Evolutionary conservation across 2,329 filamentous ascomycete genomes (phyloP).

Genomic region (Neoarthrinium moseri): DNA sequence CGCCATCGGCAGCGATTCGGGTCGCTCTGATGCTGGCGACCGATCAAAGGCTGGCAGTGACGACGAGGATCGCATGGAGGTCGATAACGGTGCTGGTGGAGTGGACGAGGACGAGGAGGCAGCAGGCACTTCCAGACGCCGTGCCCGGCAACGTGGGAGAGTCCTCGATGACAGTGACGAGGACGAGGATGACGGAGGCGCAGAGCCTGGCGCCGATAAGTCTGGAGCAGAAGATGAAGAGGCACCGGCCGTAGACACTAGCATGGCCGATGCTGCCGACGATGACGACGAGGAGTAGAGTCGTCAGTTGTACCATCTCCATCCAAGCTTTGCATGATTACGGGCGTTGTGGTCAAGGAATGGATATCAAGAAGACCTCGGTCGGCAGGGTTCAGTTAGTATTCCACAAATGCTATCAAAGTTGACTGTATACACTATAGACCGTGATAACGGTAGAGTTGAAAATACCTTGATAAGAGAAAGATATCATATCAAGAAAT

Average conservation of each 20-base stretch:
- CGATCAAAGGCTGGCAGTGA: conserved; percentile 23
- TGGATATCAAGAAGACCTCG: no score
- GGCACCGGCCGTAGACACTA: conserved; percentile 24
- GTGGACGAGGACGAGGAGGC: conserved; percentile 51
- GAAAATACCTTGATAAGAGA: no score
- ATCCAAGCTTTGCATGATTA: no score
- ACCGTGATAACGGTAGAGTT: no score
- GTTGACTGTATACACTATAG: no score
- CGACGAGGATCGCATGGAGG: conserved; percentile 9
- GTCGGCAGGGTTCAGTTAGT: no score
- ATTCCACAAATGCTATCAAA: no score
- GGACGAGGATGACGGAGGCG: conserved; percentile 37
- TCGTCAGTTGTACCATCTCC: no score
- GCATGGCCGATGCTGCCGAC: conserved; percentile 32
- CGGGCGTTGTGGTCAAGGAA: no score
- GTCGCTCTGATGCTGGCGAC: conserved; percentile 27
- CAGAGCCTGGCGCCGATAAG: background rate
- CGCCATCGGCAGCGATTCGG: conserved; percentile 32
- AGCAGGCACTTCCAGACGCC: conserved; percentile 36
- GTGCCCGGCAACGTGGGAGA: conserved; percentile 48
- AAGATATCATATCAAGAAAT: no score
- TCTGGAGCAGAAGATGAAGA: conserved; percentile 12
- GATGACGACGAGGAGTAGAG: conserved; percentile 26
- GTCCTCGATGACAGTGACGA: conserved; percentile 56
- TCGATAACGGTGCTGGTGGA: conserved; percentile 25